Conservation (phyloP, 805 yeast species). For the Yarrowia sp. region DNA sequence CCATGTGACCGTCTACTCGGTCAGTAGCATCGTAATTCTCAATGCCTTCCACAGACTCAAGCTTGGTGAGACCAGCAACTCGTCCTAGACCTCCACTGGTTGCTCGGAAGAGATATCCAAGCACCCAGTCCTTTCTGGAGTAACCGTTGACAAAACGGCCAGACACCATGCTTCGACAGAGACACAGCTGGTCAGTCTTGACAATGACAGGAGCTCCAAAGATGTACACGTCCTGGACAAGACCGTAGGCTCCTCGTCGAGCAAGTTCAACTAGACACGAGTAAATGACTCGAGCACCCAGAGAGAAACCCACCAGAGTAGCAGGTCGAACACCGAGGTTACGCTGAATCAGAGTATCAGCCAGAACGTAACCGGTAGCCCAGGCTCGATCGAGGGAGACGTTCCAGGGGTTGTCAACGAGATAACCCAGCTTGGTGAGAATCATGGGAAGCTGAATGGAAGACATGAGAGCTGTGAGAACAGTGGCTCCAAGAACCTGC, state of each 20-base stretch:
- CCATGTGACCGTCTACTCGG: constrained; percentile 93
- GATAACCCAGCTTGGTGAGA: constrained; percentile 83
- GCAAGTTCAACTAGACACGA: constrained; percentile 89
- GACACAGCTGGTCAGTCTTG: constrained; percentile 74
- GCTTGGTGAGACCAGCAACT: constrained; percentile 88
- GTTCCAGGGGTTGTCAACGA: constrained; percentile 97
- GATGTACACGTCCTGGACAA: constrained; percentile 84
- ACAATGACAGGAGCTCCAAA: constrained; percentile 90
- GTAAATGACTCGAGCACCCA: constrained; percentile 90
- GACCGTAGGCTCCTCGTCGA: constrained; percentile 82
- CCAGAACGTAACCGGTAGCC: constrained; percentile 90
- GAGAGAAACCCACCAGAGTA: constrained; percentile 89
- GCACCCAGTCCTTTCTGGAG: constrained; percentile 92
- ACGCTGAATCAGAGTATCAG: constrained; percentile 86
- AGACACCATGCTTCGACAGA: constrained; percentile 84
- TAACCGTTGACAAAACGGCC: constrained; percentile 91
- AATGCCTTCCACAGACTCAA: constrained; percentile 62
- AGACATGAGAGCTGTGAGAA: constrained; percentile 87
- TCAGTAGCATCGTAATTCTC: constrained; percentile 91
- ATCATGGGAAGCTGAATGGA: constrained; percentile 93
- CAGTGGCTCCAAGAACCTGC: constrained; percentile 91
- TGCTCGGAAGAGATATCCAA: constrained; percentile 93
- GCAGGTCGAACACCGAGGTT: constrained; percentile 92
- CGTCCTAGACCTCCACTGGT: constrained; percentile 91
- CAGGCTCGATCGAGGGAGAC: constrained; percentile 96